Conservation (phyloP, 2,329 filamentous ascomycete species). For the Colletotrichum salicis region DNA sequence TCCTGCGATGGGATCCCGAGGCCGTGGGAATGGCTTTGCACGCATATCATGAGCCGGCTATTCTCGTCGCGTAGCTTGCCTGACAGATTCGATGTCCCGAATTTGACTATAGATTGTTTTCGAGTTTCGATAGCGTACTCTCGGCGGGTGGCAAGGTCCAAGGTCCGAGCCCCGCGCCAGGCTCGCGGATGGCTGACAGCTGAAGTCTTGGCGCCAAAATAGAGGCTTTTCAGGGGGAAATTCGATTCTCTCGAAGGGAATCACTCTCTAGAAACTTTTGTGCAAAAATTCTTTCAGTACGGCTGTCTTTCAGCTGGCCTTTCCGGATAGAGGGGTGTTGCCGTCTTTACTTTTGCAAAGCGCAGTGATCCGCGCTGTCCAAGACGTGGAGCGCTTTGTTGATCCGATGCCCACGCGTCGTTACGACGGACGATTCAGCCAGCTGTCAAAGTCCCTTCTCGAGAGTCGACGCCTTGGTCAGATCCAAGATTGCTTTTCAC, state of each 20-base stretch:
- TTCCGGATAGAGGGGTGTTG: neutral
- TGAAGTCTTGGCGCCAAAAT: constrained; percentile 16
- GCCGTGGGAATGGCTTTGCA: neutral
- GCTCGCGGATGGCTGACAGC: constrained; percentile 13
- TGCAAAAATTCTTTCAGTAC: neutral
- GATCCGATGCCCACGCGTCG: neutral
- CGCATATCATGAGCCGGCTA: neutral
- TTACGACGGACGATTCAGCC: neutral
- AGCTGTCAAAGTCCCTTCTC: neutral
- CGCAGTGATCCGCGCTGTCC: too few relatives aligned
- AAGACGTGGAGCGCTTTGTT: neutral
- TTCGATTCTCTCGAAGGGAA: constrained; percentile 4
- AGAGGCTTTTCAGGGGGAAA: constrained; percentile 24
- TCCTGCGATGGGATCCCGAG: neutral
- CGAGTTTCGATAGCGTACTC: constrained; percentile 18
- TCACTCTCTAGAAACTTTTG: neutral
- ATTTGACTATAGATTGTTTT: neutral
- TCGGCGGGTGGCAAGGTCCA: constrained; percentile 17
- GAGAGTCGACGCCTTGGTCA: neutral
- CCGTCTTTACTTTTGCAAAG: neutral
- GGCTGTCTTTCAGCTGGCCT: neutral
- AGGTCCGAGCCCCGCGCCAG: constrained; percentile 14
- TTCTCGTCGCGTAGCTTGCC: neutral
- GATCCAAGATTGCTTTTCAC: neutral
- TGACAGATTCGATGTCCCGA: neutral